phyloP scores from a whole-genome alignment of 345 rosid species.

The Arabis hirsuta region DNA sequence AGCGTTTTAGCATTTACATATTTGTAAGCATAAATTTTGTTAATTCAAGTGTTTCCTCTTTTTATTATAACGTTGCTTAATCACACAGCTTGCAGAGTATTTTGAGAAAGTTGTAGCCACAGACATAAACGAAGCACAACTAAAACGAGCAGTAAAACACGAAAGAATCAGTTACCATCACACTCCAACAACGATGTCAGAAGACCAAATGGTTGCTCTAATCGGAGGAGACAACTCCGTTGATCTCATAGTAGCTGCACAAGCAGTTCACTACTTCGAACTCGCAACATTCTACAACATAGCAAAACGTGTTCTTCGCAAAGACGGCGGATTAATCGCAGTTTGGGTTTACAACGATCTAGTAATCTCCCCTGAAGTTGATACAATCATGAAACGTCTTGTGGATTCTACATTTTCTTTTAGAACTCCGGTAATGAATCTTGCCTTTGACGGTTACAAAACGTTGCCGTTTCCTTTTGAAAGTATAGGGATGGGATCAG shows the following conservation, averaged over 20 bases:
- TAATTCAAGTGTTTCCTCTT: neutral
- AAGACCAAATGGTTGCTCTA: slow-evolving; percentile 51
- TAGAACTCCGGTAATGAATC: slow-evolving; percentile 41
- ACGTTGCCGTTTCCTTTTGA: slow-evolving; percentile 43
- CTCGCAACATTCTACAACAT: slow-evolving; percentile 38
- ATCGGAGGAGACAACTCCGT: slow-evolving; percentile 62
- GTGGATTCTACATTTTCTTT: slow-evolving; percentile 39
- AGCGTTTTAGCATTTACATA: too few relatives aligned
- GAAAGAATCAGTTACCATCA: slow-evolving; percentile 54
- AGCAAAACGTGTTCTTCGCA: slow-evolving; percentile 44
- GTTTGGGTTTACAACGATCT: slow-evolving; percentile 43
- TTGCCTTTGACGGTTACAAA: slow-evolving; percentile 42
- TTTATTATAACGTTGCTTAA: neutral
- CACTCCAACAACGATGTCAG: slow-evolving; percentile 57
- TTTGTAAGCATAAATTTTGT: too few relatives aligned
- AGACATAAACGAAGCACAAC: slow-evolving; percentile 60
- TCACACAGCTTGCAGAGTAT: slow-evolving; percentile 62
- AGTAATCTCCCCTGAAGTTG: slow-evolving; percentile 41
- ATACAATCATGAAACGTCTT: slow-evolving; percentile 40
- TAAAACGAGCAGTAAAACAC: slow-evolving; percentile 52
- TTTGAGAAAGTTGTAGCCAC: slow-evolving; percentile 64
- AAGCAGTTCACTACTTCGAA: slow-evolving; percentile 45
- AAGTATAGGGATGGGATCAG: slow-evolving; percentile 40
- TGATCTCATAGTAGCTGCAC: slow-evolving; percentile 49
- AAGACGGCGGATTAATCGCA: slow-evolving; percentile 39